Evolutionary conservation across 768 basidiomycete genomes (phyloP).

Genomic region (Chlorophyllum brunneum): DNA sequence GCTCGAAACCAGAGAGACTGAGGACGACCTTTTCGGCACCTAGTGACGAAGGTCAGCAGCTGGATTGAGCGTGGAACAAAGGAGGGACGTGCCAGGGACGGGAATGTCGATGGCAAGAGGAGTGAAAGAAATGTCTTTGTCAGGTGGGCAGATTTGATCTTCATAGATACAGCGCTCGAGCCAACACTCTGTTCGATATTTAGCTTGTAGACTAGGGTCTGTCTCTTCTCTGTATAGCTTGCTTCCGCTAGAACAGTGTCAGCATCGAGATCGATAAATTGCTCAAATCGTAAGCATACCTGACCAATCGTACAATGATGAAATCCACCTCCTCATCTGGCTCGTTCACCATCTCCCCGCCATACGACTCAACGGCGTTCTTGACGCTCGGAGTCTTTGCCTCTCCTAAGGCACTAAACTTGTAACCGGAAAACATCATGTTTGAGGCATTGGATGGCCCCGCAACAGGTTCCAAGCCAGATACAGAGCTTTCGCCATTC

Average conservation of each 20-base stretch:
- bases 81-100: conserved; percentile 41
- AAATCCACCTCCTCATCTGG: conserved; percentile 53
- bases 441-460: conserved; percentile 17
- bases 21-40: conserved; percentile 56
- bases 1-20: conserved; percentile 74
- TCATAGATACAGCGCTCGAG: conserved; percentile 81
- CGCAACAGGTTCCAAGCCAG: conserved; percentile 5
- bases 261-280: background rate
- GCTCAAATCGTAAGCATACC: conserved; percentile 40
- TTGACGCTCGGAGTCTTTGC: conserved; percentile 56
- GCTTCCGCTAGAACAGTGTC: conserved; percentile 51
- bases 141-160: conserved; percentile 62
- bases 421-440: conserved; percentile 49
- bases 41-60: conserved; percentile 19
- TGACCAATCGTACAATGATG: conserved; percentile 69
- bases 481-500: conserved; percentile 20
- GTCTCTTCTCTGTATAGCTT: conserved; percentile 58
- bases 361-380: conserved; percentile 54
- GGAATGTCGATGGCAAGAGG: conserved; percentile 63
- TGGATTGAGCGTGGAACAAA: background rate
- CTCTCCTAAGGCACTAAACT: conserved; percentile 63
- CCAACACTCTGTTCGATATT: conserved; percentile 92
- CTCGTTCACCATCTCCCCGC: conserved; percentile 46
- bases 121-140: conserved; percentile 66
- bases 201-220: conserved; percentile 39